phyloP scores from a whole-genome alignment of 768 basidiomycete genomes.

The Favolaschia claudopus region DNA sequence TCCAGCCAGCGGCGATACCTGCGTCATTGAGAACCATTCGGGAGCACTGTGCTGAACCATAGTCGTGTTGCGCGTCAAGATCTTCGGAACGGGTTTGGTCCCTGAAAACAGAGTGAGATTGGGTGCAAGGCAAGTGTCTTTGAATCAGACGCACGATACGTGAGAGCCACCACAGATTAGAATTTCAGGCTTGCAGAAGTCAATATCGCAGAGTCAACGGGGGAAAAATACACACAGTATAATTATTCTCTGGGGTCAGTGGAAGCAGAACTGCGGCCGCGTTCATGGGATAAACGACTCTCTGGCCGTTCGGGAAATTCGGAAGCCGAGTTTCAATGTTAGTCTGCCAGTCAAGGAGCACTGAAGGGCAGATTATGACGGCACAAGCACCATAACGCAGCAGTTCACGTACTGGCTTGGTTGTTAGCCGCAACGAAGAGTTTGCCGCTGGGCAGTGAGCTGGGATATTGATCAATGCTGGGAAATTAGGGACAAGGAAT shows the following conservation, averaged over 20 bases:
- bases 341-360: constrained; percentile 35
- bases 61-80: constrained; percentile 30
- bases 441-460: constrained; percentile 29
- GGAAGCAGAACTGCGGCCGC: constrained; percentile 36
- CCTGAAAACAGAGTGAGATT: background rate
- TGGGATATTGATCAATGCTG: background rate
- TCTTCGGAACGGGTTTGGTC: constrained; percentile 15
- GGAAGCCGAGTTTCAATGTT: constrained; percentile 34
- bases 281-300: constrained; percentile 26
- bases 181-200: constrained; percentile 33
- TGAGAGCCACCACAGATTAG: constrained; percentile 40
- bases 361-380: background rate
- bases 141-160: constrained; percentile 12
- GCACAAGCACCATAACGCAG: background rate
- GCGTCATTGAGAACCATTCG: constrained; percentile 33
- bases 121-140: background rate
- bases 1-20: constrained; percentile 37
- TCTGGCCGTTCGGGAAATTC: constrained; percentile 34
- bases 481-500: background rate
- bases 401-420: constrained; percentile 24
- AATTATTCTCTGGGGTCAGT: constrained; percentile 36
- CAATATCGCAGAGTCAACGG: too few species aligned
- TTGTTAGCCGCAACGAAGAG: constrained; percentile 35
- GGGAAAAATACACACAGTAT: too few species aligned
- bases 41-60: constrained; percentile 37